These are phyloP conservation scores for Saururus chinensis DNA, from an alignment of 164 flowering plant species.

Conservation along the genomic window DNA sequence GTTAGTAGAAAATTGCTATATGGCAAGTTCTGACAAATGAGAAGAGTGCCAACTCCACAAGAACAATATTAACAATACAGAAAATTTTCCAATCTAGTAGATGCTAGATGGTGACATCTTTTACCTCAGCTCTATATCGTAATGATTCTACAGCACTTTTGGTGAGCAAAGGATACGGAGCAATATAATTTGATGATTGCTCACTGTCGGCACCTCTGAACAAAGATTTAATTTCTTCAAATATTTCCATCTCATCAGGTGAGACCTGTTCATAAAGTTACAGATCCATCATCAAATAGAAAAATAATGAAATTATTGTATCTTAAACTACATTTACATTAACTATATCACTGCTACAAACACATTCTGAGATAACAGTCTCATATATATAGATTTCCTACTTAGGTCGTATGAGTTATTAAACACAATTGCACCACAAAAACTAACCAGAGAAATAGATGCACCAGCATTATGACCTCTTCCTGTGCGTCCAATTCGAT, in stretches of 20 bases:
- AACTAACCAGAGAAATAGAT: constrained; percentile 83
- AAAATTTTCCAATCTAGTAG: too few relatives aligned
- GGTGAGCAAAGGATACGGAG: constrained; percentile 73
- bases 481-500: constrained; percentile 98
- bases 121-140: constrained; percentile 95
- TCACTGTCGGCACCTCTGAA: constrained; percentile 46
- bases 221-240: constrained; percentile 71
- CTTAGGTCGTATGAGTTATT: neutral
- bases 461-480: constrained; percentile 82
- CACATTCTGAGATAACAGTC: neutral
- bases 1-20: too few relatives aligned
- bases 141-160: constrained; percentile 88
- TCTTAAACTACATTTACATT: neutral
- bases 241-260: constrained; percentile 64
- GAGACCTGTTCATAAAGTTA: constrained; percentile 45
- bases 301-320: neutral
- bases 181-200: constrained; percentile 35
- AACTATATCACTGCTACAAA: neutral
- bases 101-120: neutral
- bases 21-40: too few relatives aligned
- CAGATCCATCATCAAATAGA: neutral
- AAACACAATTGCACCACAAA: neutral
- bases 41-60: too few relatives aligned
- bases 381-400: neutral
- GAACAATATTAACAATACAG: too few relatives aligned